Conservation (phyloP, 2,329 filamentous ascomycete genomes). For the Curvularia eragrostidis region DNA sequence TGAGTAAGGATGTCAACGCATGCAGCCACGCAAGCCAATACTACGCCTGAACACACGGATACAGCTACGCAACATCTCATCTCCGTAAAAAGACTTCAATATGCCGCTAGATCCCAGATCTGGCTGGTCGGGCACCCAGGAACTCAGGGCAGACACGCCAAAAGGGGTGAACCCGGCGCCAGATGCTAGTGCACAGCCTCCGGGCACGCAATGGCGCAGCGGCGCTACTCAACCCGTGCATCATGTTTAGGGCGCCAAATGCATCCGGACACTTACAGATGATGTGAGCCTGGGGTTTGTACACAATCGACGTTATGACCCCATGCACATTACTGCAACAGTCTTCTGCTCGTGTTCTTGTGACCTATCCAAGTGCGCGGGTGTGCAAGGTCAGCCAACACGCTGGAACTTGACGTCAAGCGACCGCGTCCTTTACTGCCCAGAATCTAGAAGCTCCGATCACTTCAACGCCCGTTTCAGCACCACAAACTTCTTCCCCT, state of each 20-base stretch:
- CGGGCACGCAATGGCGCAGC: conserved; percentile 27
- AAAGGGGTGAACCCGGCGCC: conserved; percentile 29
- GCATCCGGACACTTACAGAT: conserved; percentile 35
- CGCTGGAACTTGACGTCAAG: conserved; percentile 25
- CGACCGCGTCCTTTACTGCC: conserved; percentile 20
- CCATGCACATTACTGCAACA: conserved; percentile 15
- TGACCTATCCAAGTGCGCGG: conserved; percentile 22
- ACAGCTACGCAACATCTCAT: conserved; percentile 15
- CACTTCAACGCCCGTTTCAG: conserved; percentile 32
- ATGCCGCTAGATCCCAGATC: conserved; percentile 12
- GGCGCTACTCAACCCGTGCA: conserved; percentile 15
- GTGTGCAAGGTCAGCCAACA: conserved; percentile 21
- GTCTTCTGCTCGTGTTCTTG: conserved; percentile 20
- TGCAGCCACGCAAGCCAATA: conserved; percentile 23
- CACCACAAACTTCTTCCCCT: conserved; percentile 26
- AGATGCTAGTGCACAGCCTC: conserved; percentile 35
- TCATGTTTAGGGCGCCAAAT: conserved; percentile 18
- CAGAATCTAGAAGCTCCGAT: conserved; percentile 21
- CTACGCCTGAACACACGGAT: conserved; percentile 17
- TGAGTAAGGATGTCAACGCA: conserved; percentile 1
- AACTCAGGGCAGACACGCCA: conserved; percentile 18
- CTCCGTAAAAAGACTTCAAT: conserved; percentile 27
- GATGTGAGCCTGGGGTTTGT: conserved; percentile 14
- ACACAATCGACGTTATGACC: conserved; percentile 10
- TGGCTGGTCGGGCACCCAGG: conserved; percentile 23